Percentiles rank a stretch among this genome's conserved stretches.
Evolutionary conservation across 495 filamentous ascomycete species (phyloP).

Genomic region (Neurospora pannonica): DNA sequence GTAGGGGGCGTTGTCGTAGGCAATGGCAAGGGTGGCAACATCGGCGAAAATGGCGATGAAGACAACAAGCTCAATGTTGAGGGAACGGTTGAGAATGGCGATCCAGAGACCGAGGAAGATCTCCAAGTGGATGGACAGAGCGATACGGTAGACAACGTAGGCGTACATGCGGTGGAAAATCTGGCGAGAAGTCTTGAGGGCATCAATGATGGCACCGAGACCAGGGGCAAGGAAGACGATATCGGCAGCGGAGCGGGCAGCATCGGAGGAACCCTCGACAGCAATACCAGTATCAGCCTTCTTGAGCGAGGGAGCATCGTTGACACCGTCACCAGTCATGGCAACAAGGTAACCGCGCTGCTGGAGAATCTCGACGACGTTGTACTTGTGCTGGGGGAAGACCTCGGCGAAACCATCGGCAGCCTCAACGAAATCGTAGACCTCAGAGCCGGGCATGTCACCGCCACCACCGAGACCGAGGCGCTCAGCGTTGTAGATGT

Average conservation of each 20-base stretch:
- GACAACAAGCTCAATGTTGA: constrained; percentile 80
- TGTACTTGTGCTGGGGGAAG: constrained; percentile 97
- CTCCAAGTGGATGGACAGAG: constrained; percentile 80
- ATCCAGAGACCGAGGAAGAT: constrained; percentile 90
- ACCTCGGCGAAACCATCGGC: constrained; percentile 95
- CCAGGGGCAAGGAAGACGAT: constrained; percentile 89
- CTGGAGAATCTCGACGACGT: constrained; percentile 93
- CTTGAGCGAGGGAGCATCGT: constrained; percentile 92
- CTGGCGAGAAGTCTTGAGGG: constrained; percentile 86
- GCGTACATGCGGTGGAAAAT: constrained; percentile 98
- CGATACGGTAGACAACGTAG: constrained; percentile 94
- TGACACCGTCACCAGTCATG: constrained; percentile 98
- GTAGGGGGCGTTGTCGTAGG: constrained; percentile 88
- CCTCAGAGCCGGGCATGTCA: constrained; percentile 83
- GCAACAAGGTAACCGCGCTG: constrained; percentile 93
- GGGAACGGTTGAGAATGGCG: constrained; percentile 67
- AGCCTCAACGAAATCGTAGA: constrained; percentile 90
- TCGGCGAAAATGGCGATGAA: constrained; percentile 94
- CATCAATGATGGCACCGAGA: constrained; percentile 86
- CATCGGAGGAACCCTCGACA: constrained; percentile 87
- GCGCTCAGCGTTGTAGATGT: constrained; percentile 87
- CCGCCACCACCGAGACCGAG: constrained; percentile 76
- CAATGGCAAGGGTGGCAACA: constrained; percentile 85
- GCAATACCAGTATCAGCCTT: constrained; percentile 93
- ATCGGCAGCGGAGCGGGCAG: constrained; percentile 85